These are phyloP conservation scores for Pichia sp. DNA, from an alignment of 1,139 yeast genomes.

Conservation along the genomic window DNA sequence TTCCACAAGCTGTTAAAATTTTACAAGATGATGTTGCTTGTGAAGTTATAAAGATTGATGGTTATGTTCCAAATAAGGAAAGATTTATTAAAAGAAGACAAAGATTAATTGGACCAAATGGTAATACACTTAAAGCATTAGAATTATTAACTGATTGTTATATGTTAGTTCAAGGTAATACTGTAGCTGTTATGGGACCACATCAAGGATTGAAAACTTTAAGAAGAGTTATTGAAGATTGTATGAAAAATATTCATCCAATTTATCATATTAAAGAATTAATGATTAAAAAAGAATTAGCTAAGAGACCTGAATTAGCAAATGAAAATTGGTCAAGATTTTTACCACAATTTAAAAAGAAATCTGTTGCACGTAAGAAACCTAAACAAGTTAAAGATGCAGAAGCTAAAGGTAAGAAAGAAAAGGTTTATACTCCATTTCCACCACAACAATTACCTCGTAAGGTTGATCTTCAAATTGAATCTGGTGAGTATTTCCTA, in stretches of 20 bases:
- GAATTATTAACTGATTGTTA: constrained; percentile 91
- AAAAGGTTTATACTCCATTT: constrained; percentile 95
- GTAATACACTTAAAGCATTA: constrained; percentile 91
- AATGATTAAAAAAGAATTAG: constrained; percentile 93
- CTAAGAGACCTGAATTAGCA: constrained; percentile 91
- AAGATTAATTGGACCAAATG: constrained; percentile 92
- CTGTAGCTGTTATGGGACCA: constrained; percentile 97
- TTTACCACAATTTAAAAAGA: constrained; percentile 93
- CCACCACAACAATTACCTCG: constrained; percentile 98
- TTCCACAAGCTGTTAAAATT: constrained; percentile 91
- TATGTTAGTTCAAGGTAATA: constrained; percentile 92
- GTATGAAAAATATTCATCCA: constrained; percentile 95
- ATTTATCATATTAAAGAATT: constrained; percentile 93
- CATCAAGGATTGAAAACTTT: constrained; percentile 87
- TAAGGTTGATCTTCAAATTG: constrained; percentile 94
- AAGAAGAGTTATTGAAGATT: constrained; percentile 92
- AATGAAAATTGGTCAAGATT: constrained; percentile 96
- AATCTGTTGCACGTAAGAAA: constrained; percentile 90
- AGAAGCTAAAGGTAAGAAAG: constrained; percentile 44
- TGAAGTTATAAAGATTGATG: constrained; percentile 93
- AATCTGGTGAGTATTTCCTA: constrained; percentile 96
- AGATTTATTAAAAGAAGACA: constrained; percentile 94
- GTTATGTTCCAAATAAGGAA: constrained; percentile 81
- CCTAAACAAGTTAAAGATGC: constrained; percentile 52
- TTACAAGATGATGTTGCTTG: constrained; percentile 90